These are phyloP conservation scores for Gossypium schwendimanii DNA, from an alignment of 441 rosid species.

Conservation along the genomic window DNA sequence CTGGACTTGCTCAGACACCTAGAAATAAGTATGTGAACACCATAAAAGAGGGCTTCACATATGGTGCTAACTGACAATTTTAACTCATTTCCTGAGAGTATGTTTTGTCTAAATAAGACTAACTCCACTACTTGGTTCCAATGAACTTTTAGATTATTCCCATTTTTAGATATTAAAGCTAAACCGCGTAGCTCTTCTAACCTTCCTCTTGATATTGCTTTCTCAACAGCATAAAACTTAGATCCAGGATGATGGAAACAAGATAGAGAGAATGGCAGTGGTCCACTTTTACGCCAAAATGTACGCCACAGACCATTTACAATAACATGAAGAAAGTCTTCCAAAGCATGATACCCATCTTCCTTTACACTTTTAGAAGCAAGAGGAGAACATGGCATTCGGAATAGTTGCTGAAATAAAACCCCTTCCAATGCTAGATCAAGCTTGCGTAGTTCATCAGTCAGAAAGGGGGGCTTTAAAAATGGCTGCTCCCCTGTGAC, in stretches of 20 bases:
- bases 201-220: constrained; percentile 49
- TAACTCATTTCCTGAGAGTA: constrained; percentile 35
- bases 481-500: constrained; percentile 21
- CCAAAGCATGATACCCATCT: constrained; percentile 44
- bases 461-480: constrained; percentile 40
- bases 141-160: constrained; percentile 30
- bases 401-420: constrained; percentile 49
- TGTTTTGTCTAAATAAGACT: constrained; percentile 37
- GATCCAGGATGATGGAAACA: constrained; percentile 45
- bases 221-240: constrained; percentile 45
- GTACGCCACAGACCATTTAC: constrained; percentile 53
- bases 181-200: constrained; percentile 47
- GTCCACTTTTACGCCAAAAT: constrained; percentile 52
- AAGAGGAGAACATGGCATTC: constrained; percentile 47
- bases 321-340: constrained; percentile 30
- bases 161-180: constrained; percentile 27
- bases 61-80: constrained; percentile 39
- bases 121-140: constrained; percentile 53
- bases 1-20: constrained; percentile 40
- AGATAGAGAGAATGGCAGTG: constrained; percentile 41
- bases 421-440: constrained; percentile 67
- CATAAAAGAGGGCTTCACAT: constrained; percentile 62
- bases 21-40: constrained; percentile 46
- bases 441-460: constrained; percentile 44
- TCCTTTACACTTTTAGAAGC: constrained; percentile 27